These are phyloP conservation scores for Talaromyces nanjingensis DNA, from an alignment of 495 filamentous ascomycete species.

Conservation along the genomic window DNA sequence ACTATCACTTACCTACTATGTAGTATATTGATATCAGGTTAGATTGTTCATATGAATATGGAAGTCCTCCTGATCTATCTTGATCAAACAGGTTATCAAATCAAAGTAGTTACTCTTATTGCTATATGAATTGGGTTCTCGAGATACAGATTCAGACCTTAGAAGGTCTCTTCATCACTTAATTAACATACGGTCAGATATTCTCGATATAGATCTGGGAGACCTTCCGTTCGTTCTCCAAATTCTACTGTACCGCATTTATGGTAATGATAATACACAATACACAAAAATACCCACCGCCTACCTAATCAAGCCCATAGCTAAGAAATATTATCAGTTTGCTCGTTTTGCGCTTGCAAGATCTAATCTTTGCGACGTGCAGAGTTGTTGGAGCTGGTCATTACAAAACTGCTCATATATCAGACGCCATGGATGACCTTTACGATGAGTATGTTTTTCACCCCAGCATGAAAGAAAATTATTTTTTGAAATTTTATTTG, in stretches of 20 bases:
- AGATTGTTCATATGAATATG: too few species aligned
- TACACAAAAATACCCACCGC: neutral
- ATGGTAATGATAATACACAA: neutral
- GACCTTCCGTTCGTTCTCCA: too few species aligned
- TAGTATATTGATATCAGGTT: too few species aligned
- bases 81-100: neutral
- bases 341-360: neutral
- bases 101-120: too few species aligned
- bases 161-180: too few species aligned
- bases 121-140: too few species aligned
- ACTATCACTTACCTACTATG: too few species aligned
- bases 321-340: neutral
- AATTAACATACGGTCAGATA: too few species aligned
- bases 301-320: neutral
- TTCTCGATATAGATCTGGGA: too few species aligned
- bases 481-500: neutral
- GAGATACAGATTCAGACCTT: too few species aligned
- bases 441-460: conserved; percentile 63
- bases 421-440: conserved; percentile 64
- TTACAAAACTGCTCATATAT: neutral
- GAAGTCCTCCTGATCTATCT: too few species aligned
- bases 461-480: neutral
- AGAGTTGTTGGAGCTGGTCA: conserved; percentile 5
- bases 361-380: neutral
- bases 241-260: too few species aligned